A percentile compares a stretch with the other conserved stretches of the same genome.
Evolutionary conservation across 2,329 filamentous ascomycete species (phyloP).

Genomic region (Aspergillus floridensis): DNA sequence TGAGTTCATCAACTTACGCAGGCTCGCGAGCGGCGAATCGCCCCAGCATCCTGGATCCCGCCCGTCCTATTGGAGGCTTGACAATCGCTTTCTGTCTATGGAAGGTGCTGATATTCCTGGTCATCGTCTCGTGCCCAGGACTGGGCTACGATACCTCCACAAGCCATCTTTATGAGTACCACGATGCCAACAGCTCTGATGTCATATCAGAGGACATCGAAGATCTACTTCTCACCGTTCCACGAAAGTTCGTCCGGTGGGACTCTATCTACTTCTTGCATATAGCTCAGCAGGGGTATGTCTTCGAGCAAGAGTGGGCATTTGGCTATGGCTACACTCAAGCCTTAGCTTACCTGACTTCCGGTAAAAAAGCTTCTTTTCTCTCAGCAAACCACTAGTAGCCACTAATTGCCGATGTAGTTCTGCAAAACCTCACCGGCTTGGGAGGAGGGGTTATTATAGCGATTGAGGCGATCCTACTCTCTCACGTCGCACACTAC

Average conservation of each 20-base stretch:
- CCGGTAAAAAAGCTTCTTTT: slow-evolving; percentile 26
- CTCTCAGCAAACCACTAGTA: not conserved
- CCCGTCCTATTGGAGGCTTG: slow-evolving; percentile 34
- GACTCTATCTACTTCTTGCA: slow-evolving; percentile 62
- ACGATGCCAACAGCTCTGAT: slow-evolving; percentile 10
- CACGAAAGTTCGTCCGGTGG: slow-evolving; percentile 56
- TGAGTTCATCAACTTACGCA: not conserved
- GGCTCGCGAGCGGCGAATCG: slow-evolving; percentile 4
- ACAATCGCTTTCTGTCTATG: slow-evolving; percentile 50
- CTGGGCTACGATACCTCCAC: slow-evolving; percentile 64
- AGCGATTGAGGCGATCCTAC: slow-evolving; percentile 57
- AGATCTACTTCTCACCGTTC: slow-evolving; percentile 24
- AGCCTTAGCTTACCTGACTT: slow-evolving; percentile 40
- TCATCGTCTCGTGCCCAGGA: slow-evolving; percentile 53
- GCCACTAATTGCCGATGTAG: slow-evolving; percentile 20
- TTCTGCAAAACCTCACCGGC: slow-evolving; percentile 23
- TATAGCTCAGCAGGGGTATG: slow-evolving; percentile 53
- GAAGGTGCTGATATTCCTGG: slow-evolving; percentile 55
- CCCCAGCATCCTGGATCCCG: slow-evolving; percentile 24
- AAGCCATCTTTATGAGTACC: slow-evolving; percentile 42
- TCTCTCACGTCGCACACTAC: slow-evolving; percentile 75
- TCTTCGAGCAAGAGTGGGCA: slow-evolving; percentile 66
- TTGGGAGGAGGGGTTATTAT: slow-evolving; percentile 22
- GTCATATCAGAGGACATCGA: slow-evolving; percentile 7
- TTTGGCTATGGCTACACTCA: slow-evolving; percentile 58